Base-by-base conservation (phyloP, 2,329 filamentous ascomycete species). In the Sporothrix euskadiensis region DNA sequence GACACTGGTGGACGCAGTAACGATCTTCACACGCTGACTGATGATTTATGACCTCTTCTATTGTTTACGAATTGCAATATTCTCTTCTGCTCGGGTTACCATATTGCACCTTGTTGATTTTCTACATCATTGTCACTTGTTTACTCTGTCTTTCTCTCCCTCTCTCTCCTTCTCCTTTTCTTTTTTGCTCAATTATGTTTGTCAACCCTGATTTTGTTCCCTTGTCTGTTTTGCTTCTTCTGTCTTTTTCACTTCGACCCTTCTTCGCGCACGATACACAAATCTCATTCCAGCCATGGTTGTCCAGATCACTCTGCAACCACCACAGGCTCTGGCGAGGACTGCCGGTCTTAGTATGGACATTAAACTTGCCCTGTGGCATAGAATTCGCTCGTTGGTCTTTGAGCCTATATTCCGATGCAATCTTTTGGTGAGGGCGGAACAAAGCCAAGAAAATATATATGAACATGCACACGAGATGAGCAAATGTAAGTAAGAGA, bases 351-450 rank as follows among this genome's bases (percentile, higher is more conserved):
- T 16, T n/a, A 35, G 44, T 61, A 61, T 61, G 30, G 30, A 44
- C 14, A 9, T 39, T 9, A 35, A 12, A 71, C 47, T 3, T 59
- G 49, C 69, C 22, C 39, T 19, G 3, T 56, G 35, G n/a, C 52
- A 5, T 44, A 10, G n/a, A 35, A 71, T 71, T 59, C 54, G 69
- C n/a, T 16, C 35, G n/a, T 32, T 47, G 39, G 9, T 10, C 66
- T 61, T 70, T 71, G 54, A 71, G 69, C 69, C 69, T 71, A 61
- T 59, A 71, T 61, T 35, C 30, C 32, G 54, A 61, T 12, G 7
- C 3, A 3, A 44, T 47, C 12, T 14, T 35, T 32, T 49, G 7
- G 14, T 59, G 54, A 44, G 19, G 26, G n/a, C 14, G 39, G 54
- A 70, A 47, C 39, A n/a, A 59, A 59, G 39, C 54, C 69, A 47